Conservation (phyloP, 768 basidiomycete species). For the Pleurotus cornucopiae region DNA sequence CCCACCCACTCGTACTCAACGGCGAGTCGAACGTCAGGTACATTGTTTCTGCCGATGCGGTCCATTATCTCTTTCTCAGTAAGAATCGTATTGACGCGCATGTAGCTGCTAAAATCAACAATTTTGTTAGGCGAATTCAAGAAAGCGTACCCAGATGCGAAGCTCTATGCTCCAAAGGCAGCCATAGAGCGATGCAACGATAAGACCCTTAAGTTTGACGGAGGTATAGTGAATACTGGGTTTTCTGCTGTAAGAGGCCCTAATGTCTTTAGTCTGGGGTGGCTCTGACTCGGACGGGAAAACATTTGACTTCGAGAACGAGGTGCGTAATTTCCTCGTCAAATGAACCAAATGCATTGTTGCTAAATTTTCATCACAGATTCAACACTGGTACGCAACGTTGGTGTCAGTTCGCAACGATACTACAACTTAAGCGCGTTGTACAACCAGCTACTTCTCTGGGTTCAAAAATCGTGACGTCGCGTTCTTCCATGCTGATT, state of each 20-base stretch:
- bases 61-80: constrained; percentile 61
- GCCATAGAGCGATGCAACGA: constrained; percentile 48
- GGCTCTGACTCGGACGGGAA: background rate
- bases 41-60: constrained; percentile 53
- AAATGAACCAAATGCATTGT: background rate
- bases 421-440: too few relatives aligned
- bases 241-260: constrained; percentile 25
- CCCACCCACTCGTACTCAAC: background rate
- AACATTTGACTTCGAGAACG: background rate
- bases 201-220: constrained; percentile 54
- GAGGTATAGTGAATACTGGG: constrained; percentile 44
- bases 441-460: constrained; percentile 53
- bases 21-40: constrained; percentile 31
- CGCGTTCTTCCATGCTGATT: constrained; percentile 71
- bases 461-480: constrained; percentile 77
- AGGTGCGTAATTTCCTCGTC: background rate
- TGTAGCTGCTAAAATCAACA: background rate
- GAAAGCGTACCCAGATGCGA: constrained; percentile 65
- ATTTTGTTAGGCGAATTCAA: constrained; percentile 51
- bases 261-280: background rate
- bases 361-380: background rate
- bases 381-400: constrained; percentile 36
- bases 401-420: constrained; percentile 27
- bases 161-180: constrained; percentile 64
- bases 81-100: constrained; percentile 11